Evolutionary conservation across 805 yeast genomes (phyloP).

Genomic region (Wickerhamiella australiensis): DNA sequence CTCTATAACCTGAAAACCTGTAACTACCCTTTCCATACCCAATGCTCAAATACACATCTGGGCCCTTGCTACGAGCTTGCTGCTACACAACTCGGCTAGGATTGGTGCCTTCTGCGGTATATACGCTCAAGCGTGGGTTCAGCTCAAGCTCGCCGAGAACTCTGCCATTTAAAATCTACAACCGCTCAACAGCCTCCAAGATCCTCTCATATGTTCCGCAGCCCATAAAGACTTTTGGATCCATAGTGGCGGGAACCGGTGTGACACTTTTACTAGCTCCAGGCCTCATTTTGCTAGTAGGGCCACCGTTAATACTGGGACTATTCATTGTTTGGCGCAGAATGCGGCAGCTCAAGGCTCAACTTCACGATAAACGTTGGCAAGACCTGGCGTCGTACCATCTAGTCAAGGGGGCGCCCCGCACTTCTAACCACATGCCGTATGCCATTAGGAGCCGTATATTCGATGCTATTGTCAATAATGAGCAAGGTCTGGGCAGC

Average conservation of each 20-base stretch:
- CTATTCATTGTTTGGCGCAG: background rate
- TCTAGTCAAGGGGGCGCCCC: background rate
- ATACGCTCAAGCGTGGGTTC: background rate
- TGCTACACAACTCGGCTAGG: background rate
- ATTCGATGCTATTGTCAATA: slow-evolving; percentile 9
- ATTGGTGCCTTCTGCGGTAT: background rate
- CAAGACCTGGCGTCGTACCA: slow-evolving; percentile 8
- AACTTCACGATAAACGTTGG: slow-evolving; percentile 9
- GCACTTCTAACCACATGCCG: background rate
- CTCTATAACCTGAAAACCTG: too few species aligned
- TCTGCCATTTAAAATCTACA: background rate
- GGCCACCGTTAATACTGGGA: slow-evolving; percentile 9
- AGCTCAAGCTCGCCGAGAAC: background rate
- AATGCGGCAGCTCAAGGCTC: slow-evolving; percentile 1
- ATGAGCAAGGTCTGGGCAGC: slow-evolving; percentile 8
- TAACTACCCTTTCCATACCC: background rate
- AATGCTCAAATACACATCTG: background rate
- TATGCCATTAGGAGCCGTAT: slow-evolving; percentile 8
- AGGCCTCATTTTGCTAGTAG: slow-evolving; percentile 9
- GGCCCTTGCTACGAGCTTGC: background rate
- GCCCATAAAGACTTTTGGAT: slow-evolving; percentile 12
- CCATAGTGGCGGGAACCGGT: slow-evolving; percentile 4
- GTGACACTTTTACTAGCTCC: slow-evolving; percentile 8
- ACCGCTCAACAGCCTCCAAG: background rate
- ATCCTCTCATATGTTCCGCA: slow-evolving; percentile 7